A percentile compares a stretch with the other conserved stretches of the same genome.
Conservation (phyloP, 176 grass and related monocot genomes). For the Olyra latifolia region DNA sequence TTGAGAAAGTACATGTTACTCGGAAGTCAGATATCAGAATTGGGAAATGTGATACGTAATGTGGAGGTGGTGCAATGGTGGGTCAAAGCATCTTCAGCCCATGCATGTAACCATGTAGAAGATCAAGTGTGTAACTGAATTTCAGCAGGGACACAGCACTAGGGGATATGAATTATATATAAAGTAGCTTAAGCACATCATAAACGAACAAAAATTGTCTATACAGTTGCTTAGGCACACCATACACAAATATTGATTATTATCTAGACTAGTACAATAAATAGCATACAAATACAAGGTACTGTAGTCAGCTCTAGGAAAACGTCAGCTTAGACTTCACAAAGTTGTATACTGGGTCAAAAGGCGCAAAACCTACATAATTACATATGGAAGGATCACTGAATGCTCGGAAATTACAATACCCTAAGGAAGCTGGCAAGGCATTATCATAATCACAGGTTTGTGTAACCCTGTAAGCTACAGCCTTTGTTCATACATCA, state of each 20-base stretch:
- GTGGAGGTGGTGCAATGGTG: background rate
- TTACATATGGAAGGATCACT: slow-evolving; percentile 19
- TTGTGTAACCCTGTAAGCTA: background rate
- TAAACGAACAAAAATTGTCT: slow-evolving; percentile 18
- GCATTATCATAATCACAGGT: background rate
- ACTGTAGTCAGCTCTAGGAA: slow-evolving; percentile 31
- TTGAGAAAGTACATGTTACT: background rate
- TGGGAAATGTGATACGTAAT: background rate
- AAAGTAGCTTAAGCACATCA: slow-evolving; percentile 1
- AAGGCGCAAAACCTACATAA: background rate
- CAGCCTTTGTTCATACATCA: slow-evolving; percentile 5
- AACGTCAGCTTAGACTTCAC: slow-evolving; percentile 8
- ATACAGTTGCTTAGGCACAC: background rate
- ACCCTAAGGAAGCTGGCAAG: background rate
- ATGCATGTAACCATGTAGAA: background rate
- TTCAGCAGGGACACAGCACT: background rate
- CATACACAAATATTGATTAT: slow-evolving; percentile 19
- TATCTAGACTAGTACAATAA: slow-evolving; percentile 11
- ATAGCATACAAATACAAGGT: background rate
- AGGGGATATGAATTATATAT: background rate
- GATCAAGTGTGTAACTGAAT: background rate
- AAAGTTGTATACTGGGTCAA: background rate
- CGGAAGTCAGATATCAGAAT: background rate
- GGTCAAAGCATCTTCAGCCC: background rate
- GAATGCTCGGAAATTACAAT: background rate